Base-by-base conservation (phyloP, 441 rosid species). In the Erodium texanum region DNA sequence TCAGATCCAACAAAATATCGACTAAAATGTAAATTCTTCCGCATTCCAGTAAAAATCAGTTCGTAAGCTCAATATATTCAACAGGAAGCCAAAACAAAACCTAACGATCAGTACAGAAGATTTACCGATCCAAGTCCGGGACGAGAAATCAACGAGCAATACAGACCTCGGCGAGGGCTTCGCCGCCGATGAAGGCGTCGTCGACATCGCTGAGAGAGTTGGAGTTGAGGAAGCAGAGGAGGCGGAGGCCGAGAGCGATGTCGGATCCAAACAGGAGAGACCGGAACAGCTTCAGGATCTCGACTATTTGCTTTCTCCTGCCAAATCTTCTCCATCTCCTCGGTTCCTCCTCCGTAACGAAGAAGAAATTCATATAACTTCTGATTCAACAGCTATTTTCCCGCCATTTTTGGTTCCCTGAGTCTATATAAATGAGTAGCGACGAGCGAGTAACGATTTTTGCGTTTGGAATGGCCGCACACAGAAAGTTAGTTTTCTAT, bases 121-220 rank as follows among this genome's bases (percentile, higher is more conserved):
- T 50, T 52, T 52, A 52, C 59, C 59, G 59, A 52, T 52, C 59
- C 59, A 18, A 52, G 20, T 52, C 59, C 20, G 59, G 22, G 4
- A n/a, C 59, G 59, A 52, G 59, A 18, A 18, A 52, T 52, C 22
- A 22, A 22, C 59, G 29, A 52, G 59, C 59, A 22, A 52, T 22
- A 52, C 15, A 2, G 20, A n/a, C 59, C 59, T 16, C 20, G 59
- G 59, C 22, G 59, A 52, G 7, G 20, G 24, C 24, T 9, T 54
- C 61, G 61, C 61, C 19, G 61, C 23, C 7, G 61, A 18, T 54
- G 9, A 54, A 54, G 61, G 61, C 61, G 20, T 54, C 24, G 0
- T 54, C 61, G 9, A 54, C 61, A 19, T 52, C 22, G 59, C 61
- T 54, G 61, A 54, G 23, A 38, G 45, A 38, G 11, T 38, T 10